Evolutionary conservation across 2,329 filamentous ascomycete species (phyloP), one percentile per base, ranked within the genome.

Genomic region (Acephala macrosclerotiorum): DNA sequence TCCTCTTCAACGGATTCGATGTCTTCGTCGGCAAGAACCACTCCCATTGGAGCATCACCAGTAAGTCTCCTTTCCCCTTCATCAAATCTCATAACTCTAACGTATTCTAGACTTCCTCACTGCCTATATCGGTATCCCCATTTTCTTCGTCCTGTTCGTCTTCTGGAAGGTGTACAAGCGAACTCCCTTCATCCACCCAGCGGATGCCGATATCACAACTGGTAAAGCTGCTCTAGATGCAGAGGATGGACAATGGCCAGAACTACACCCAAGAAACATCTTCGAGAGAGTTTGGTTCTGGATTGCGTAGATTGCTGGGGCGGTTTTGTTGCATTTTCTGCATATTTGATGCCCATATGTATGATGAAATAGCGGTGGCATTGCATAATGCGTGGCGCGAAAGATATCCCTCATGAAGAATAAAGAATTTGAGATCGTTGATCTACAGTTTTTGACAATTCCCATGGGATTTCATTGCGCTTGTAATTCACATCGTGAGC

Each of bases 1-100:
- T 89, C 0, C 88, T 94, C 71, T 87, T 94, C 1, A 87, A 90
- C 9, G 92, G 92, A 0, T 95, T 94, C 68, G 85, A 89, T 0
- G 90, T 94, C 0, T 96, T 95, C 72, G 76, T 94, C 55, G 88
- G 90, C 0, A 81, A 85, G 0, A 83, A 73, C 55, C 72, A 75
- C 60, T 67, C 65, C 18, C 70, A 85, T 3, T 95, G 92, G 92
- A 84, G 87, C 66, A 76, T 93, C 0, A 84, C 90, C 0, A 87
- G 72, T 73, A 72, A 57, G 71, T 47, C 38, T 38, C 16, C 11
- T 49, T 25, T 49, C 9, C 40, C 1, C n/a, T 16, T 14, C 18
- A 36, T n/a, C 3, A 20, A 8, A 40, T 7, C 6, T 26, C 8
- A 9, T 45, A 12, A 29, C 3, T 47, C 4, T 95, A 91, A 92